phyloP scores from a whole-genome alignment of 768 basidiomycete species.

The Lepiota subincarnata region DNA sequence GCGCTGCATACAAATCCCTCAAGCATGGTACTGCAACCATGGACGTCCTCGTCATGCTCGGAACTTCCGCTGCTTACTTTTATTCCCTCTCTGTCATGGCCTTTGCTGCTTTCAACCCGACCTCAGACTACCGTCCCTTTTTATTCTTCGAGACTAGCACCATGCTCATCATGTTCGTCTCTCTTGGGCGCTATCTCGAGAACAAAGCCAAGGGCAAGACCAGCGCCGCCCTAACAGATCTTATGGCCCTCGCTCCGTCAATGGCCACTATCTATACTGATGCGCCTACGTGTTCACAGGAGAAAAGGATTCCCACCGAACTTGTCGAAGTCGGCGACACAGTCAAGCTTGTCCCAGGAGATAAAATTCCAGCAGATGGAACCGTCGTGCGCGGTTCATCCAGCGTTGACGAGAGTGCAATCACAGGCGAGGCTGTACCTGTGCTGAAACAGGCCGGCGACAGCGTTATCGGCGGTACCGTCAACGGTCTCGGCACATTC shows the following conservation, averaged over 20 bases:
- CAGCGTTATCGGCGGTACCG: constrained; percentile 90
- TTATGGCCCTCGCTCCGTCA: constrained; percentile 92
- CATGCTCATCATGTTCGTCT: constrained; percentile 97
- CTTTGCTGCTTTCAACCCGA: constrained; percentile 56
- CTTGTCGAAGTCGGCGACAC: constrained; percentile 92
- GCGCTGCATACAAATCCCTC: constrained; percentile 85
- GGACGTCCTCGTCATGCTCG: constrained; percentile 96
- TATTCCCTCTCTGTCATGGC: constrained; percentile 80
- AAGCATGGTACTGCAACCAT: constrained; percentile 90
- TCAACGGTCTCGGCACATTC: constrained; percentile 96
- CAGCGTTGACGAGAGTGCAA: constrained; percentile 91
- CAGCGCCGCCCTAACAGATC: constrained; percentile 91
- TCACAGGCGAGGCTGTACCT: constrained; percentile 92
- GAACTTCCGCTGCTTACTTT: constrained; percentile 89
- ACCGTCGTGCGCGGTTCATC: constrained; percentile 83
- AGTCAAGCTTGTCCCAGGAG: constrained; percentile 92
- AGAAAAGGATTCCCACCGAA: constrained; percentile 91
- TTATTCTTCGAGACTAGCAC: constrained; percentile 99
- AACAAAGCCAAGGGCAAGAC: constrained; percentile 97
- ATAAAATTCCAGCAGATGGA: constrained; percentile 95
- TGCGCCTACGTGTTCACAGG: constrained; percentile 69
- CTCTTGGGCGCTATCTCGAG: constrained; percentile 91
- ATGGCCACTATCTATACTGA: constrained; percentile 97
- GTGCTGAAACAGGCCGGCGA: constrained; percentile 83
- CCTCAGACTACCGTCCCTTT: constrained; percentile 71